phyloP scores from a whole-genome alignment of 371 early-diverging fungal genomes.

The Actinomucor elegans region DNA sequence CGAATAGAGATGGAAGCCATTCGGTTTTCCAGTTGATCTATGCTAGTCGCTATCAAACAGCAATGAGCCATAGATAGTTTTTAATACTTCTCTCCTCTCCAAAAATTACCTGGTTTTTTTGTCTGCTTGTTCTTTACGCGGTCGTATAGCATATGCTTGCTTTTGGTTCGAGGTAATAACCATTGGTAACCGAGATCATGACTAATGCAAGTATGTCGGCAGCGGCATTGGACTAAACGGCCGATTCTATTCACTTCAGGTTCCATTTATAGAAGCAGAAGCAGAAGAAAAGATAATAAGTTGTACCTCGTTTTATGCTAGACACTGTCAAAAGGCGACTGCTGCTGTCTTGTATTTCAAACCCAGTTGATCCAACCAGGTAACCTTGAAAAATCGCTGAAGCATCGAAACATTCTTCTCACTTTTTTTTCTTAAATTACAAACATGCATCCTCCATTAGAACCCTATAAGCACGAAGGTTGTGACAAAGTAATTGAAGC shows the following conservation, averaged over 20 bases:
- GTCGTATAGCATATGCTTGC: neutral
- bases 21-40: neutral
- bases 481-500: slow-evolving; percentile 46
- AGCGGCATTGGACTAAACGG: slow-evolving; percentile 4
- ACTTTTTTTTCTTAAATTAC: neutral
- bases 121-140: neutral
- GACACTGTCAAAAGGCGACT: too few species aligned
- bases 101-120: neutral
- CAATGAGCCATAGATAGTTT: neutral
- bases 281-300: neutral
- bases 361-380: too few species aligned
- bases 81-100: neutral
- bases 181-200: neutral
- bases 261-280: neutral
- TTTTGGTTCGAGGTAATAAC: slow-evolving; percentile 3
- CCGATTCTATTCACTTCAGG: neutral
- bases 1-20: neutral
- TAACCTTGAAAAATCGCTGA: neutral
- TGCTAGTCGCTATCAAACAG: too few species aligned
- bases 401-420: neutral
- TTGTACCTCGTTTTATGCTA: neutral
- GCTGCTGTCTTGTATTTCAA: too few species aligned
- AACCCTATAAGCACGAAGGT: slow-evolving; percentile 43
- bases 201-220: neutral
- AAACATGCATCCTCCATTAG: slow-evolving; percentile 49